Evolutionary conservation across 176 grass and related monocot genomes (phyloP).

Genomic region (Triticum dicoccoides): DNA sequence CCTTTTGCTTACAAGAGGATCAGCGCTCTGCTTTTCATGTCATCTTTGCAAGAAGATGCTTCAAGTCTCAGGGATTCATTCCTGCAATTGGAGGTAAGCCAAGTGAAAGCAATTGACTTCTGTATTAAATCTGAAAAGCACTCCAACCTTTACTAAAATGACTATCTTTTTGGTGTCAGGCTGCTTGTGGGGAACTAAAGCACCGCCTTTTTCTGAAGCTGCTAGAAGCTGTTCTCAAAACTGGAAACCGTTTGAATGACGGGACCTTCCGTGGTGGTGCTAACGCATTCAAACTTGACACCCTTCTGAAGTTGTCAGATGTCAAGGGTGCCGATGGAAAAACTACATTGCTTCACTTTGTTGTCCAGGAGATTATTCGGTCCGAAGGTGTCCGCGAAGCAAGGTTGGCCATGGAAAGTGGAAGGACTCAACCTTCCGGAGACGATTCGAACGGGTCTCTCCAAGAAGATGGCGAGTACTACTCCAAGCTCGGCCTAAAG

Average conservation of each 20-base stretch:
- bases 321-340: conserved; percentile 73
- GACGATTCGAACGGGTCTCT: conserved; percentile 35
- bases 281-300: conserved; percentile 90
- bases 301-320: conserved; percentile 81
- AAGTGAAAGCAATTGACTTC: conserved; percentile 21
- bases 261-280: conserved; percentile 80
- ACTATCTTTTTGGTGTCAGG: conserved; percentile 35
- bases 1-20: conserved; percentile 82
- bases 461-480: conserved; percentile 24
- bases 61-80: conserved; percentile 63
- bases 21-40: conserved; percentile 66
- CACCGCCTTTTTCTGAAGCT: conserved; percentile 80
- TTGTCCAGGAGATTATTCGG: conserved; percentile 75
- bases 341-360: conserved; percentile 85
- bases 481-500: conserved; percentile 56
- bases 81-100: conserved; percentile 66
- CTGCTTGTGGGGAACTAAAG: conserved; percentile 80
- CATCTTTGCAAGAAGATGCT: conserved; percentile 76
- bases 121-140: conserved; percentile 5
- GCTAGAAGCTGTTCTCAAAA: conserved; percentile 90
- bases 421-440: conserved; percentile 29
- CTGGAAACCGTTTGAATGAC: conserved; percentile 87
- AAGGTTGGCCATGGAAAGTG: conserved; percentile 37
- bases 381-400: conserved; percentile 69
- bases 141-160: neutral